Base-by-base conservation (phyloP, 495 filamentous ascomycete genomes). In the Podospora anserina region DNA sequence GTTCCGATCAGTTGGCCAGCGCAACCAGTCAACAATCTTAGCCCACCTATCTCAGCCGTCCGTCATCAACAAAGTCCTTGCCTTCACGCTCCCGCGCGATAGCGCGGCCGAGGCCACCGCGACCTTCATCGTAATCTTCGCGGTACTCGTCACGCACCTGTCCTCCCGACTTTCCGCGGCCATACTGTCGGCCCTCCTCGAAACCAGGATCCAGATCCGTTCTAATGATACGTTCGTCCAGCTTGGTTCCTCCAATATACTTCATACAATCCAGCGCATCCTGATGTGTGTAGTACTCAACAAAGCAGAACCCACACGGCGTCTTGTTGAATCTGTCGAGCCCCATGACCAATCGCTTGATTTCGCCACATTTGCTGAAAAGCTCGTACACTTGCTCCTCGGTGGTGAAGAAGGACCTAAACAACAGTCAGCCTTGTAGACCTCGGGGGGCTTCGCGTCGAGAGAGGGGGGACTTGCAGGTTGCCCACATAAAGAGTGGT, bases 301-400 rank as follows among this genome's bases (percentile, higher is more conserved):
- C 95, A 75, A 99, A 99, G 82, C 95, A 99, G 82, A 99, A 99
- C 13, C 95, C 95, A 80, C 95, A 99, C 4, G 95, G 95, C 18
- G 95, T 99, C 81, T 99, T 99, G 80, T 90, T 91, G 82, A 93
- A 95, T 19, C 95, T 89, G 76, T 99, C 96, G 26, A 99, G 86
- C 57, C 95, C 95, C 95, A 99, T 99, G n/a, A 99, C 90, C 27
- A 99, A 86, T 49, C 95, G 90, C 79, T 97, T 98, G 77, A 99
- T 94, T 82, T 97, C 94, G 67, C 95, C 95, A 77, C 92, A 97
- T 87, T 98, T 98, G 16, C 91, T 85, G 77, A 98, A 98, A 13
- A 98, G 89, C 78, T 97, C 96, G 76, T 98, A 94, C 66, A 99
- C 97, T 76, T 99, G 95, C 82, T 99, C 95, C 78, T 99, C 95